Base-by-base conservation (phyloP, 2,329 filamentous ascomycete genomes). In the Aspergillus novoparasiticus region DNA sequence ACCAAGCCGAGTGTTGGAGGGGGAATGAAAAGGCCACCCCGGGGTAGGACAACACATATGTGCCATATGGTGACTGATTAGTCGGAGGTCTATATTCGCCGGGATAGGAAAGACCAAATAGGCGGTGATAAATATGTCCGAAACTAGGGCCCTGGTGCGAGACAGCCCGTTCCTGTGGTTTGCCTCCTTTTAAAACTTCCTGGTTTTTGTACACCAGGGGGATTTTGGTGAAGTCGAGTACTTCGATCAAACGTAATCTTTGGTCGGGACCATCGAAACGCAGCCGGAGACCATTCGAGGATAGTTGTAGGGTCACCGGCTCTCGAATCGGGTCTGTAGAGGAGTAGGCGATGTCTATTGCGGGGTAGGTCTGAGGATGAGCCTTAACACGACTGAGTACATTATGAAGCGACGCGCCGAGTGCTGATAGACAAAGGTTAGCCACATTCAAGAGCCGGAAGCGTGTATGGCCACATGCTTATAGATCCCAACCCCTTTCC, bases 251-350 rank as follows among this genome's bases (percentile, higher is more conserved):
- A 3, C 95, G 91, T 48, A 99, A 82, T 41, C 94, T 88, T 78
- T 99, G 95, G 72, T 98, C 94, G 4, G 92, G 89, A 0, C 94
- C 95, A 75, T 99, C 95, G 74, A 99, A 99, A 48, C 92, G 92
- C 59, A 99, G 81, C 14, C 94, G 90, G 34, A 99, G 78, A 32
- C 95, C 95, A 79, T 98, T 99, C 4, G 87, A 85, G 1, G 94
- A 91, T 4, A 99, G 86, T 21, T 84, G 85, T 60, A 98, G 79
- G 50, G 92, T 82, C 21, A 97, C 86, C 0, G 93, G 92, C 32
- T 92, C 87, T 36, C 84, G 84, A 39, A 97, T 85, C 4, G 95
- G 94, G 14, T 88, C 82, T 19, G 86, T 82, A n/a, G 89, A 85
- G 32, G 93, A 93, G 79, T 95, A 96, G 51, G 89, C 85, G 39